Base-by-base conservation (phyloP, 306 rosid genomes). In the Prinsepia uniflora region DNA sequence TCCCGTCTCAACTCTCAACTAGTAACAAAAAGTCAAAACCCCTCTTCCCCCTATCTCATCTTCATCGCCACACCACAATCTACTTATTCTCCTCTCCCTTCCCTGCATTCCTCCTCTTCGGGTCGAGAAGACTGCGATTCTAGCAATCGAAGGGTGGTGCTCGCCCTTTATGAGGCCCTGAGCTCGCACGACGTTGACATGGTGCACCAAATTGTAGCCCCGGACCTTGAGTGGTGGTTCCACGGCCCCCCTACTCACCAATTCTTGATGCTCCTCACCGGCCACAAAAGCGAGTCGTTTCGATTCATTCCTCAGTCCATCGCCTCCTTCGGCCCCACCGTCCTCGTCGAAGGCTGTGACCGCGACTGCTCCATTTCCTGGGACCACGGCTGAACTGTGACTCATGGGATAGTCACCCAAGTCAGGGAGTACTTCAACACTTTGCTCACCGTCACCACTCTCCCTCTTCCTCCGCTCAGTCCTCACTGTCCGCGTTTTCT, bases 221-320 rank as follows among this genome's bases (percentile, higher is more conserved):
- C 92, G 10, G 92, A 94, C 66, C 96, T 94, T 14, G 99, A 94
- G 86, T 91, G 97, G 99, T 94, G 97, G 97, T 94, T 94, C 84
- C 97, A 94, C 65, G 96, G 99, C 80, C 97, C 99, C 8, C 99
- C 95, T 2, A 80, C 91, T 1, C 86, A 90, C 75, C 97, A 94
- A 78, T 91, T 81, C 73, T 83, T 89, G 86, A 89, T 80, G 89
- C 92, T 83, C 67, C 96, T 89, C 78, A 89, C 96, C 19, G 90
- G 96, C 45, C 77, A 76, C 7, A 6, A 8, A 72, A 43, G 73
- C 57, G 54, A 40, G 49, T 41, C 66, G 4, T 94, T 91, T 61
- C 78, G 40, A 0, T 94, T 94, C 59, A 41, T 13, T 10, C 99
- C 97, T 0, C 87, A 84, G 20, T 79, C 95, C 2, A 30, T 87